phyloP scores from a whole-genome alignment of 2,329 filamentous ascomycete genomes.

The Alternaria sp. region DNA sequence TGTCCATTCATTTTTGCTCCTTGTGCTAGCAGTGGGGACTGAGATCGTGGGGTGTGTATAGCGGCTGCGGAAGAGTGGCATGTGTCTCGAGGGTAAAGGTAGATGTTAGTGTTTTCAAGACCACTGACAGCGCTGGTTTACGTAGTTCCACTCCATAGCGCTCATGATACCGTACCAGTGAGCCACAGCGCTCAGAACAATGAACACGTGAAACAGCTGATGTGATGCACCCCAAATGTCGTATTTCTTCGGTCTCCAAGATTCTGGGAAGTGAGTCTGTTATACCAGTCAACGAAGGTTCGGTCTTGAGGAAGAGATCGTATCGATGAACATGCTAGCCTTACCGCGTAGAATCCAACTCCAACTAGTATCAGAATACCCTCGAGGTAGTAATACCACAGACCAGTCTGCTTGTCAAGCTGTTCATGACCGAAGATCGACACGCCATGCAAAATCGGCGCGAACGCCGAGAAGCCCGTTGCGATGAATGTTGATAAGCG shows the following conservation, averaged over 20 bases:
- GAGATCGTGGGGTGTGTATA: too few relatives aligned
- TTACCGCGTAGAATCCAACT: slow-evolving; percentile 75
- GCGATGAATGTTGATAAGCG: slow-evolving; percentile 85
- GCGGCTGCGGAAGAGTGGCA: too few relatives aligned
- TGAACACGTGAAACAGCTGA: slow-evolving; percentile 91
- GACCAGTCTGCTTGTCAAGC: slow-evolving; percentile 63
- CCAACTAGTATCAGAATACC: slow-evolving; percentile 63
- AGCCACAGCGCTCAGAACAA: slow-evolving; percentile 72
- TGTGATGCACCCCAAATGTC: slow-evolving; percentile 88
- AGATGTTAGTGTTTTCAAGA: background rate
- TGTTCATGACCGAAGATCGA: slow-evolving; percentile 67
- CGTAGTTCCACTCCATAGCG: slow-evolving; percentile 10
- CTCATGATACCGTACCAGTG: slow-evolving; percentile 6
- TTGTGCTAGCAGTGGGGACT: too few relatives aligned
- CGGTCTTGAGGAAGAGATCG: slow-evolving; percentile 56
- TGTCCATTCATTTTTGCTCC: background rate
- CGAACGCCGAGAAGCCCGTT: slow-evolving; percentile 81
- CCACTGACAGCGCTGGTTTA: slow-evolving; percentile 6
- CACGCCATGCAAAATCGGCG: slow-evolving; percentile 78
- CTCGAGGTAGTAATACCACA: slow-evolving; percentile 44
- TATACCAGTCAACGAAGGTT: slow-evolving; percentile 72
- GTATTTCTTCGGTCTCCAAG: slow-evolving; percentile 74
- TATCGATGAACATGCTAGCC: slow-evolving; percentile 71
- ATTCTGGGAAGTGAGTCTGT: slow-evolving; percentile 74
- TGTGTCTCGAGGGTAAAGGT: too few relatives aligned